Base-by-base conservation (phyloP, 306 rosid species). In the Senna tora region DNA sequence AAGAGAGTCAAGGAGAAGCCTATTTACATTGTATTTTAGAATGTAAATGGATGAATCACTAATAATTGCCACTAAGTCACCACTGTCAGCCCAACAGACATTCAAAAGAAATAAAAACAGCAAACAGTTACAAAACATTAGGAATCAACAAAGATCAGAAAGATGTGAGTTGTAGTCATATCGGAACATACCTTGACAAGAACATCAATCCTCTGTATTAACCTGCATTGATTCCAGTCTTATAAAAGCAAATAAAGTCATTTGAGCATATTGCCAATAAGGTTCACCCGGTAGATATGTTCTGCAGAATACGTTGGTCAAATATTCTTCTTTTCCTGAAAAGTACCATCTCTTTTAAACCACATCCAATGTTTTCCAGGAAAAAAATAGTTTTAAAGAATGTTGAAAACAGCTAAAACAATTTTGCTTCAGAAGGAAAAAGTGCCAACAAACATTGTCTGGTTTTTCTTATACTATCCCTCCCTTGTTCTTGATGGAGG, bases 21-120 rank as follows among this genome's bases (percentile, higher is more conserved):
- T 59, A 59, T 81, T 85, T 73, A 88, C 88, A 70, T 75, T 88
- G 81, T 81, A 88, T 71, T 84, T 85, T 76, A 82, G 81, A 54
- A 88, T 86, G 72, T 88, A 85, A 82, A 88, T 85, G 30, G 90
- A 84, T 11, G 88, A 7, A 47, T 88, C 88, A 66, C 86, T 81
- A 15, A 84, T 77, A 72, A 86, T 82, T 39, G 88, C 85, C 80
- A 84, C 79, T 45, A 84, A 73, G 71, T 88, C 90, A 41, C 88
- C 90, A 51, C 86, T 88, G 53, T 83, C 90, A 55, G 93, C 87
- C 88, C 87, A 88, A 76, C 81, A 80, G 65, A 88, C 82, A 60
- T 88, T 88, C 93, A 84, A 78, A 53, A 45, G 61, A 9, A 28
- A 8, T 72, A 38, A 75, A 72, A 9, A 30, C 30, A 46, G 28